Evolutionary conservation across 495 filamentous ascomycete genomes (phyloP).

Genomic region (Pyrenula massariospora): DNA sequence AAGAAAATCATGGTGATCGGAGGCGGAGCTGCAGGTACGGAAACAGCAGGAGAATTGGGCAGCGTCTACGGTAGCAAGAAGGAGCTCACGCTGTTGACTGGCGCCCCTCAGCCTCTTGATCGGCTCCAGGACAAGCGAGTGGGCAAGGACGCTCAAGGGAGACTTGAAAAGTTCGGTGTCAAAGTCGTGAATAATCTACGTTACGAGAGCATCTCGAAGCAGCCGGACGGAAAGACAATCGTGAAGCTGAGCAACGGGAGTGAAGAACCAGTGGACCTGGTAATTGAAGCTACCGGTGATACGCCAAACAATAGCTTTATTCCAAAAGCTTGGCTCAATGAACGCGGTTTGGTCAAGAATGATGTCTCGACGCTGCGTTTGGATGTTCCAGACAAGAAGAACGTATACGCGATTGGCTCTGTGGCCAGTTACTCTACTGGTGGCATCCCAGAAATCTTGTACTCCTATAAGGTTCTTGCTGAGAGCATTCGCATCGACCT

Average conservation of each 20-base stretch:
- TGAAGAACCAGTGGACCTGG: slow-evolving; percentile 30
- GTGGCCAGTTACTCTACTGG: slow-evolving; percentile 15
- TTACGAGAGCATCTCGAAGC: slow-evolving; percentile 13
- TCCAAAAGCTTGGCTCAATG: slow-evolving; percentile 26
- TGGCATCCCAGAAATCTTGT: slow-evolving; percentile 7
- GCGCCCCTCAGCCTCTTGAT: slow-evolving; percentile 24
- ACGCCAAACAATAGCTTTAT: slow-evolving; percentile 44
- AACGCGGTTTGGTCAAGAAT: slow-evolving; percentile 29
- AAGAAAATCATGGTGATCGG: slow-evolving; percentile 12
- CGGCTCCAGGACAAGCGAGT: slow-evolving; percentile 16
- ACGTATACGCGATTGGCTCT: slow-evolving; percentile 44
- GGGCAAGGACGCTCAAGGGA: slow-evolving; percentile 19
- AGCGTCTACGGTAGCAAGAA: slow-evolving; percentile 9
- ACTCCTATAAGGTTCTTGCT: slow-evolving; percentile 1
- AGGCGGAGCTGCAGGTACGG: slow-evolving; percentile 14
- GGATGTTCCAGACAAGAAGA: slow-evolving; percentile 7
- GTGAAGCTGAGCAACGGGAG: slow-evolving; percentile 8
- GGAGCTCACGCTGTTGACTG: slow-evolving; percentile 35
- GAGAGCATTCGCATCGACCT: slow-evolving; percentile 9
- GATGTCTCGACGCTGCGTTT: slow-evolving; percentile 26
- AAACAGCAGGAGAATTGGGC: slow-evolving; percentile 15
- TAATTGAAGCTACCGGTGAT: slow-evolving; percentile 45
- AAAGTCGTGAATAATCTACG: slow-evolving; percentile 24
- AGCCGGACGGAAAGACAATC: slow-evolving; percentile 2
- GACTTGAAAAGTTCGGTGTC: slow-evolving; percentile 41